phyloP scores from a whole-genome alignment of 2,329 filamentous ascomycete genomes.

The Chalaropsis thielavioides region DNA sequence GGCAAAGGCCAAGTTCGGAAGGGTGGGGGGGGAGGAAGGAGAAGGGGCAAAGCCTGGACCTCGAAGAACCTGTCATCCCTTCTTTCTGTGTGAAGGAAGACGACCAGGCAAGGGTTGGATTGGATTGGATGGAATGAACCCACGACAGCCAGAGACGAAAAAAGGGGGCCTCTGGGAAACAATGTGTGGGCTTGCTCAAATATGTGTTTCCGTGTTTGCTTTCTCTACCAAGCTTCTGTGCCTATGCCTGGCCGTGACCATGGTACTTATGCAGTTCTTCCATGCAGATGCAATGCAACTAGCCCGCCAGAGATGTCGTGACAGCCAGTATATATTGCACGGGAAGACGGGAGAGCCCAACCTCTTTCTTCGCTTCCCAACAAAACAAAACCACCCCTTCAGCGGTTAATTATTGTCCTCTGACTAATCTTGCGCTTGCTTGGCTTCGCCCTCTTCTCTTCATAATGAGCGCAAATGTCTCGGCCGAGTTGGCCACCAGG shows the following conservation, averaged over 20 bases:
- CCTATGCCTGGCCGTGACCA: background rate
- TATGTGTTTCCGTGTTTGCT: background rate
- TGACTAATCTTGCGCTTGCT: background rate
- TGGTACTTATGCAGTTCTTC: background rate
- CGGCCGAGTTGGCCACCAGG: background rate
- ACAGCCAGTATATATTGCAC: background rate
- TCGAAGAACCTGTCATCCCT: background rate
- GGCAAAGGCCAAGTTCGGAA: no score
- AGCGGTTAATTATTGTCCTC: background rate
- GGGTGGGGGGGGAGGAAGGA: no score
- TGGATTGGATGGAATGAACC: background rate
- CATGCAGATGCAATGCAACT: slow-evolving; percentile 4
- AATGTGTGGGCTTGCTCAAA: background rate
- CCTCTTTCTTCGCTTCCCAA: background rate
- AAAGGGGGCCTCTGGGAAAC: background rate
- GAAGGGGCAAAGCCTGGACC: background rate
- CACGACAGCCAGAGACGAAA: background rate
- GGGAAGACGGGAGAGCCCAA: background rate
- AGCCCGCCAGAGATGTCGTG: background rate
- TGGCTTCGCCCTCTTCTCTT: background rate
- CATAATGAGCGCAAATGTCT: background rate
- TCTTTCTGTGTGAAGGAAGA: slow-evolving; percentile 1
- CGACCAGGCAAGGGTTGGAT: background rate
- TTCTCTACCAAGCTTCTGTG: no score
- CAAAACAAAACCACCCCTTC: background rate